Evolutionary conservation across 2,329 filamentous ascomycete species (phyloP), one percentile per base, ranked within the genome.

Genomic region (Paramyrothecium roridum): DNA sequence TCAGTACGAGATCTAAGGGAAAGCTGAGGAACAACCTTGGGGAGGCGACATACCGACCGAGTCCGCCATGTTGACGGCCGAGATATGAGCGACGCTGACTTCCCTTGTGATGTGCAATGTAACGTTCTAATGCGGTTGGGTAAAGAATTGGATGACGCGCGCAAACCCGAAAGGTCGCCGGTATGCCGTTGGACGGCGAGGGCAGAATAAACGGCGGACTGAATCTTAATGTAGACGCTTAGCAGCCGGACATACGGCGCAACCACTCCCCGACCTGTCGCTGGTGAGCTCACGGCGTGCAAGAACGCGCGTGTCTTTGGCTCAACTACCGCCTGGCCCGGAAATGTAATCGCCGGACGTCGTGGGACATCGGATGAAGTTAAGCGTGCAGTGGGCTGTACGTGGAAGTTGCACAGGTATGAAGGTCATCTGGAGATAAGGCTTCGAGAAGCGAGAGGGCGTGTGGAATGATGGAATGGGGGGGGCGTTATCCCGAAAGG

Each of bases 21-120:
- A 37, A 12, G 26, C 8, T 30, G 10, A 30, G 37, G 16, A 4
- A 43, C 7, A 19, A 19, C 19, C 11, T 16, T 13, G 48, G 10
- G 4, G 22, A 17, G 20, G 48, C 8, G 21, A 63, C 66, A 51
- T 64, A 68, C 66, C 68, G 51, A 70, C 65, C 52, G 65, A 67
- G 48, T 67, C 65, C 53, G 65, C 64, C 65, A 67, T 67, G 34
- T n/a, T 26, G 8, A 20, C 26, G 49, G 49, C 10, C n/a, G 37
- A 17, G 37, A 17, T 43, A 19, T 6, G 37, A 43, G 37, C 37
- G 37, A 6, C 13, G n/a, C 37, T 17, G 37, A 19, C 37, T 43
- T n/a, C n/a, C n/a, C n/a, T n/a, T 19, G 13, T 13, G 4, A 43
- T 13, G 37, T 16, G 13, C 4, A 16, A 13, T 16, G 16, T 7